These are phyloP conservation scores for Hymenoscyphus linearis DNA, from an alignment of 2,329 filamentous ascomycete species.

Conservation along the genomic window DNA sequence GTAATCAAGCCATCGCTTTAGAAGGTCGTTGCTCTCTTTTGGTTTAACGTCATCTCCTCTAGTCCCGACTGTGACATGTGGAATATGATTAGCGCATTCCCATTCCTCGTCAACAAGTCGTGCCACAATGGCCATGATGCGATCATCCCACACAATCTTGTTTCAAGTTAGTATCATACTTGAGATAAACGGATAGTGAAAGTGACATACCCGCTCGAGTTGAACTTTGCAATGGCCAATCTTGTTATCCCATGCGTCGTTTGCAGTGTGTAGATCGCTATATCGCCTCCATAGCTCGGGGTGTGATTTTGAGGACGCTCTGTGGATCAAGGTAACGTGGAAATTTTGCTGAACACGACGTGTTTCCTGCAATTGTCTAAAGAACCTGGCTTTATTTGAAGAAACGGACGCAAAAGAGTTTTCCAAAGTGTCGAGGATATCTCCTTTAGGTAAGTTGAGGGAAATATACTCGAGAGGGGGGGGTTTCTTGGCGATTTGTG, in stretches of 20 bases:
- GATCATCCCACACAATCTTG: constrained; percentile 74
- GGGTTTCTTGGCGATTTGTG: constrained; percentile 39
- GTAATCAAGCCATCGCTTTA: constrained; percentile 67
- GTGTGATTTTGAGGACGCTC: constrained; percentile 53
- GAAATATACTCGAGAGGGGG: constrained; percentile 60
- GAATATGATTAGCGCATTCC: constrained; percentile 69
- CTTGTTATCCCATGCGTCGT: constrained; percentile 39
- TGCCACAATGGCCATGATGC: constrained; percentile 88
- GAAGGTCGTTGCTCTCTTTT: constrained; percentile 85
- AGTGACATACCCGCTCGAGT: constrained; percentile 49
- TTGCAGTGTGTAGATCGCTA: constrained; percentile 47
- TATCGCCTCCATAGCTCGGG: constrained; percentile 75
- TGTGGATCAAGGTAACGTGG: constrained; percentile 92
- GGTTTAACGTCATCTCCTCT: constrained; percentile 71
- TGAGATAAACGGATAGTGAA: neutral
- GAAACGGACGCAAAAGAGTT: constrained; percentile 57
- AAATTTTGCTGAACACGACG: constrained; percentile 79
- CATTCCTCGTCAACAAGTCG: constrained; percentile 60
- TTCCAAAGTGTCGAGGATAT: constrained; percentile 57
- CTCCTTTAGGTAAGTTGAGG: constrained; percentile 47
- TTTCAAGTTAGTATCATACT: constrained; percentile 3
- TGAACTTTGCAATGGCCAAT: constrained; percentile 61
- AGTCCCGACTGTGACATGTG: constrained; percentile 90
- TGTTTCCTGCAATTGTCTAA: constrained; percentile 65
- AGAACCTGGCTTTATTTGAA: constrained; percentile 58